These are phyloP conservation scores for Bretschneidera sinensis DNA, from an alignment of 345 rosid species.

Conservation along the genomic window DNA sequence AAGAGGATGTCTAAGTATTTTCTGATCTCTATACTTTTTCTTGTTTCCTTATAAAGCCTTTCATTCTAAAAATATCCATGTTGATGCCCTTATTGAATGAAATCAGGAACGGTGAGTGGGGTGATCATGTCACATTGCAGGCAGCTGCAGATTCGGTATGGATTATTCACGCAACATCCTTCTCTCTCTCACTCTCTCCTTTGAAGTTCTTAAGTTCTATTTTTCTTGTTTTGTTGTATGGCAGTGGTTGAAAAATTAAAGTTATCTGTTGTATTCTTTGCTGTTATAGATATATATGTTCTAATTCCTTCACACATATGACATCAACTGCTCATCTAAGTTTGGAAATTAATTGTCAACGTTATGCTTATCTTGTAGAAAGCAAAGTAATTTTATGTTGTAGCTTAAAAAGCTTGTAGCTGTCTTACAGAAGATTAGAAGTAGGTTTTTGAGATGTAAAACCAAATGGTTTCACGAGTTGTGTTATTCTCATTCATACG, in stretches of 20 bases:
- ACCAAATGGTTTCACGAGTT: background rate
- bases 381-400: background rate
- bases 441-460: background rate
- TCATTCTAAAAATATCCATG: conserved; percentile 6
- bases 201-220: no score
- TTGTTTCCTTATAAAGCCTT: conserved; percentile 1
- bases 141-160: conserved; percentile 77
- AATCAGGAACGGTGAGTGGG: conserved; percentile 69
- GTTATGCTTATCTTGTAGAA: background rate
- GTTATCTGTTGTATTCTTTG: no score
- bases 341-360: background rate
- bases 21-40: conserved; percentile 8
- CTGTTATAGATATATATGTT: no score
- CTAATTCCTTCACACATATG: no score
- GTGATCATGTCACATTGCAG: conserved; percentile 71
- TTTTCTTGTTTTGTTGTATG: background rate
- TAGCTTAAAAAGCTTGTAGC: background rate
- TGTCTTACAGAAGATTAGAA: background rate
- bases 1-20: conserved; percentile 47
- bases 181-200: background rate
- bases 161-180: background rate
- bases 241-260: background rate
- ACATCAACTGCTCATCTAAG: background rate
- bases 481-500: no score
- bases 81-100: conserved; percentile 17